These are phyloP conservation scores for Lathyrus oleraceus DNA, from an alignment of 306 rosid species.

Conservation along the genomic window DNA sequence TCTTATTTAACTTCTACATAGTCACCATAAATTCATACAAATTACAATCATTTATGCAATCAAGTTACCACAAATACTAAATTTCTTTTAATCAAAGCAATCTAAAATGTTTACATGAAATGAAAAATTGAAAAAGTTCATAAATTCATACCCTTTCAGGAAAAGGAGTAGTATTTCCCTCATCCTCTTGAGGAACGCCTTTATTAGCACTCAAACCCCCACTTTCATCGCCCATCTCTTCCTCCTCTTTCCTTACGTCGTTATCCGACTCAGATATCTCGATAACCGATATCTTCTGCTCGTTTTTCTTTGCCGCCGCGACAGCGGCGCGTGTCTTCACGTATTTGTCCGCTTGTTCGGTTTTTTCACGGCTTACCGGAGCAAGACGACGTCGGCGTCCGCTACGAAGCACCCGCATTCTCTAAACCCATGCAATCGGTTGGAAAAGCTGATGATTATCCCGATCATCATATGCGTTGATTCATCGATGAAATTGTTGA, in stretches of 20 bases:
- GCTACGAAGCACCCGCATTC: slow-evolving; percentile 91
- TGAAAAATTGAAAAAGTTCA: not conserved
- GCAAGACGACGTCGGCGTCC: slow-evolving; percentile 78
- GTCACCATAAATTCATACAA: not conserved
- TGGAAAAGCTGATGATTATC: slow-evolving; percentile 36
- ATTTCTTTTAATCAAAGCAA: not conserved
- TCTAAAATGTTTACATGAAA: not conserved
- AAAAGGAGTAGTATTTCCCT: slow-evolving; percentile 78
- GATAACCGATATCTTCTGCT: slow-evolving; percentile 47
- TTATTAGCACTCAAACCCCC: slow-evolving; percentile 91
- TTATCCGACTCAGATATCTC: slow-evolving; percentile 59
- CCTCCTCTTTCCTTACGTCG: slow-evolving; percentile 36
- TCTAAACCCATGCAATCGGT: slow-evolving; percentile 79
- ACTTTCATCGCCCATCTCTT: slow-evolving; percentile 78
- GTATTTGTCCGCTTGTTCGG: slow-evolving; percentile 48
- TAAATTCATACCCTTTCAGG: slow-evolving; percentile 69
- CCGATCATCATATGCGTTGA: slow-evolving; percentile 63
- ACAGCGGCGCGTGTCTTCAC: slow-evolving; percentile 80
- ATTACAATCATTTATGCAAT: not conserved
- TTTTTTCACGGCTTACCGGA: slow-evolving; percentile 54
- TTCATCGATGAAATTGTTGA: slow-evolving; percentile 44
- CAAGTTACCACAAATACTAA: not conserved
- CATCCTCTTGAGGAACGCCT: slow-evolving; percentile 78
- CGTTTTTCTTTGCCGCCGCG: slow-evolving; percentile 54
- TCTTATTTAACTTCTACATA: not conserved